phyloP scores from a whole-genome alignment of 306 rosid species.

The Medicago truncatula region MtrunA17r5.0-ANR NC_053045.1:49840001-49840500 shows the following conservation, averaged over 20 bases:
- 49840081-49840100: not conserved
- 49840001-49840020: conserved; percentile 18
- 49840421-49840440: not conserved
- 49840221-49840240: not conserved
- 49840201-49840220: not conserved
- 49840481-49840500: conserved; percentile 86
- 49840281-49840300: not conserved
- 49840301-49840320: conserved; percentile 13
- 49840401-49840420: conserved; percentile 13
- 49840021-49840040: conserved; percentile 24
- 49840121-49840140: conserved; percentile 14
- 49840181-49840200: conserved; percentile 6
- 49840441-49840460: conserved; percentile 53
- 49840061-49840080: too few relatives aligned
- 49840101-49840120: not conserved
- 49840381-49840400: not conserved
- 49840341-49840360: conserved; percentile 2
- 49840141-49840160: conserved; percentile 7
- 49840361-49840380: conserved; percentile 13
- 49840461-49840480: conserved; percentile 82
- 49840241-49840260: not conserved
- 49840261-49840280: conserved; percentile 2
- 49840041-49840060: conserved; percentile 1
- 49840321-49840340: conserved; percentile 3
- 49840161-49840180: not conserved